Conservation (phyloP, 2,329 filamentous ascomycete species). For the Myotisia sp. region DNA sequence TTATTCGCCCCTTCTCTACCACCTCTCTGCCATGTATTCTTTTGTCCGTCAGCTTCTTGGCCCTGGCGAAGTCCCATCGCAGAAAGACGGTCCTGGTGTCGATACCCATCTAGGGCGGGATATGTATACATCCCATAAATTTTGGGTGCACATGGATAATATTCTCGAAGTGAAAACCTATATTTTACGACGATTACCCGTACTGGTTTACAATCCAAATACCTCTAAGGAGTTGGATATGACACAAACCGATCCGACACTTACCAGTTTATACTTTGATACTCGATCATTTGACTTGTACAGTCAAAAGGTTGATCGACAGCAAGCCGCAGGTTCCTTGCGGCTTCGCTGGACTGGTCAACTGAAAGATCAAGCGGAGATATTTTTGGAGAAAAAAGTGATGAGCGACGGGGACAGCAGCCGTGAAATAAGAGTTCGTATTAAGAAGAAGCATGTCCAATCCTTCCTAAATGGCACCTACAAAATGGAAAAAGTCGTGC, state of each 20-base stretch:
- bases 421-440: conserved; percentile 62
- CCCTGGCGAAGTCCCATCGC: conserved; percentile 34
- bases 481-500: conserved; percentile 76
- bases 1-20: conserved; percentile 78
- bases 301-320: conserved; percentile 63
- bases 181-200: conserved; percentile 77
- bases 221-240: conserved; percentile 67
- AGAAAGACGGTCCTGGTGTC: conserved; percentile 31
- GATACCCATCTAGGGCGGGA: conserved; percentile 42
- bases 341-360: conserved; percentile 87
- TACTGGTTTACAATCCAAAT: conserved; percentile 85
- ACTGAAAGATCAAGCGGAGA: conserved; percentile 60
- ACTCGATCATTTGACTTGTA: conserved; percentile 76
- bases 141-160: conserved; percentile 95
- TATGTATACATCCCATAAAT: conserved; percentile 75
- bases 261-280: conserved; percentile 95
- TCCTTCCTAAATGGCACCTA: conserved; percentile 77
- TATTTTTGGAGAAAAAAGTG: conserved; percentile 80
- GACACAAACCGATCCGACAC: conserved; percentile 64
- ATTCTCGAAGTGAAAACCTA: conserved; percentile 92
- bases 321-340: conserved; percentile 63
- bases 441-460: conserved; percentile 91
- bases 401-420: conserved; percentile 62
- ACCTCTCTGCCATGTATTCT: conserved; percentile 85
- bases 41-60: conserved; percentile 69